These are phyloP conservation scores for Quercus bicolor DNA, from an alignment of 306 rosid genomes.

Conservation along the genomic window DNA sequence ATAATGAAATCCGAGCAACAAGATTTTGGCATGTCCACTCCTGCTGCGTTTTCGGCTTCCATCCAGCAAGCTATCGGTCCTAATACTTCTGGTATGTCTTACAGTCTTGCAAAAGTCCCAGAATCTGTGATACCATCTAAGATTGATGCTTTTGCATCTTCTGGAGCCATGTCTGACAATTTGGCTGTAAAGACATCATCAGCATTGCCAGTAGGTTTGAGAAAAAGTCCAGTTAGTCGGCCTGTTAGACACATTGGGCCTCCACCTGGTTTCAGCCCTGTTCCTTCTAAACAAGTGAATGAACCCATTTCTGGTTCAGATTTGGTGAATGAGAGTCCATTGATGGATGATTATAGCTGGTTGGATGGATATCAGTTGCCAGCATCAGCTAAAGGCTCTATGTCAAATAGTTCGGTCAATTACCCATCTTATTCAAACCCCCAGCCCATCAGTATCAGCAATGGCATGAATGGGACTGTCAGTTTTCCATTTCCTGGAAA, in stretches of 20 bases:
- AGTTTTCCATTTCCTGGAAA: conserved; percentile 88
- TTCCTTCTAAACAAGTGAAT: conserved; percentile 52
- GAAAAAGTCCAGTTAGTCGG: conserved; percentile 65
- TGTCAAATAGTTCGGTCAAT: conserved; percentile 33
- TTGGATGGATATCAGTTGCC: conserved; percentile 95
- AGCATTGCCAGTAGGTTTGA: conserved; percentile 39
- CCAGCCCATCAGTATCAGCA: conserved; percentile 38
- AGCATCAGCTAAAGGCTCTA: conserved; percentile 46
- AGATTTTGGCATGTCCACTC: conserved; percentile 29
- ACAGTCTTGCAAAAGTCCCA: conserved; percentile 44
- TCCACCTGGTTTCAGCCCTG: conserved; percentile 84
- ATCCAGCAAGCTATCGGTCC: conserved; percentile 44
- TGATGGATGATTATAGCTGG: conserved; percentile 93
- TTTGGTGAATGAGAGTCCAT: conserved; percentile 46
- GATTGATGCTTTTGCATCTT: conserved; percentile 37
- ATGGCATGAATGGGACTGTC: conserved; percentile 47
- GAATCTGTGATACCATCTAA: conserved; percentile 42
- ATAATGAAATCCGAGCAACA: conserved; percentile 46
- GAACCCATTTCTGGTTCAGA: conserved; percentile 45
- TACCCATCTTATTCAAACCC: conserved; percentile 41
- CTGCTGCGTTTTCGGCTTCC: conserved; percentile 40
- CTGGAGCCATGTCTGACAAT: conserved; percentile 37
- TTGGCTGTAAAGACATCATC: conserved; percentile 31
- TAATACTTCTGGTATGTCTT: conserved; percentile 24
- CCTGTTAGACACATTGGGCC: conserved; percentile 92